Percentiles rank a stretch among this genome's conserved stretches.
phyloP scores from a whole-genome alignment of 2,329 filamentous ascomycete species.

The Chaetomiaceae sp. region DNA sequence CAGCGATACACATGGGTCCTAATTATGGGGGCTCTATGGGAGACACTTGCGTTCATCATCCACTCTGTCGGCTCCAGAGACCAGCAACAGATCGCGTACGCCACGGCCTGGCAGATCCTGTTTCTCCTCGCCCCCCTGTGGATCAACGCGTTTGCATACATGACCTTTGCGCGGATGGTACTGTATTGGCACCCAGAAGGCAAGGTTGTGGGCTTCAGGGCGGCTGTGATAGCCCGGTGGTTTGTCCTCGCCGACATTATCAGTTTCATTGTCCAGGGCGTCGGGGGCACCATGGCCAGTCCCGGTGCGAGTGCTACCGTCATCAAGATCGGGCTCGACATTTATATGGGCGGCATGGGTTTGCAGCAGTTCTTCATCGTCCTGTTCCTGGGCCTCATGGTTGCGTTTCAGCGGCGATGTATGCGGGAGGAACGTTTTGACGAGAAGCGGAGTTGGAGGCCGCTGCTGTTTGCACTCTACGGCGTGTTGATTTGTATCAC shows the following conservation, averaged over 20 bases:
- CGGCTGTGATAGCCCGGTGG: conserved; percentile 36
- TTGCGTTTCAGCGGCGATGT: conserved; percentile 32
- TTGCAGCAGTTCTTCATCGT: conserved; percentile 36
- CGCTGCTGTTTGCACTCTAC: conserved; percentile 33
- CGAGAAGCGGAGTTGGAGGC: conserved; percentile 29
- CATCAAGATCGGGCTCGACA: conserved; percentile 33
- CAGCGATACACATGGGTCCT: conserved; percentile 33
- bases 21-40: conserved; percentile 37
- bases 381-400: conserved; percentile 35
- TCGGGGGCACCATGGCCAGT: conserved; percentile 35
- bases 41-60: conserved; percentile 36
- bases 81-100: conserved; percentile 35
- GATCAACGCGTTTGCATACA: conserved; percentile 43
- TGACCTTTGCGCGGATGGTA: conserved; percentile 39
- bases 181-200: conserved; percentile 36
- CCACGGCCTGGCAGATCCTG: conserved; percentile 32
- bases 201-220: conserved; percentile 29
- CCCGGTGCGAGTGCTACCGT: conserved; percentile 22
- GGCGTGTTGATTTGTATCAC: conserved; percentile 34
- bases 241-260: conserved; percentile 46
- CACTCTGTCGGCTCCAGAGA: conserved; percentile 34
- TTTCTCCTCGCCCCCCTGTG: conserved; percentile 41
- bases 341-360: conserved; percentile 38
- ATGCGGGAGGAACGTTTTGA: conserved; percentile 17
- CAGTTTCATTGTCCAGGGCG: conserved; percentile 43